Evolutionary conservation across 805 yeast species (phyloP).

Genomic region (Saccharomycopsis oosterbeekiorum): DNA sequence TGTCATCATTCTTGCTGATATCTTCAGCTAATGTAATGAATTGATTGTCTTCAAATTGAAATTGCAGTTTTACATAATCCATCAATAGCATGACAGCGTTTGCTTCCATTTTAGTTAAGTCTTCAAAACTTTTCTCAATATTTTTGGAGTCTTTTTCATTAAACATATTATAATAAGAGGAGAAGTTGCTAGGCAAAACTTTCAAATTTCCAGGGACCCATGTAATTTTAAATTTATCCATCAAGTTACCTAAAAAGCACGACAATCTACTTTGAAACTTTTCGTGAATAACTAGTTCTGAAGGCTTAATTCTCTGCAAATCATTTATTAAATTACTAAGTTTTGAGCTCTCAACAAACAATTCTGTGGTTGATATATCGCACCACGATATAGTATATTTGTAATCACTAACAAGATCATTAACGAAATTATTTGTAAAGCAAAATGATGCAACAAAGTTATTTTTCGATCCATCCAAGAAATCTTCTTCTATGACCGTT

Average conservation of each 20-base stretch:
- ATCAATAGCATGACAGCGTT: constrained; percentile 4
- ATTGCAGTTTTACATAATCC: constrained; percentile 14
- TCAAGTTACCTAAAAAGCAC: not conserved
- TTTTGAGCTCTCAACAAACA: constrained; percentile 56
- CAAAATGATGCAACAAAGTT: constrained; percentile 61
- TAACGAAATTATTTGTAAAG: constrained; percentile 41
- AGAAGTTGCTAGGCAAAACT: not conserved
- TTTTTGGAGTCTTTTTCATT: not conserved
- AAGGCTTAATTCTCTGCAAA: constrained; percentile 68
- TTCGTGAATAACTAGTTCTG: constrained; percentile 59
- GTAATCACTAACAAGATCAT: constrained; percentile 28
- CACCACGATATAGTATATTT: constrained; percentile 77
- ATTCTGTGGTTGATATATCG: constrained; percentile 77
- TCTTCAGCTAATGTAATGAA: constrained; percentile 9
- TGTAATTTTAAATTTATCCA: constrained; percentile 6
- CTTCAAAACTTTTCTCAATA: not conserved
- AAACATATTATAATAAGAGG: constrained; percentile 34
- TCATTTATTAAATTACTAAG: constrained; percentile 57
- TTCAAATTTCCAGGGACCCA: constrained; percentile 2
- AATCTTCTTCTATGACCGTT: constrained; percentile 78
- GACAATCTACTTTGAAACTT: constrained; percentile 26
- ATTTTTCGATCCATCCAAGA: constrained; percentile 61
- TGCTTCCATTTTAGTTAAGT: not conserved
- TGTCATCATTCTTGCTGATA: constrained; percentile 5
- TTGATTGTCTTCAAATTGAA: constrained; percentile 6